A percentile compares a stretch with the other conserved stretches of the same genome.
phyloP scores from a whole-genome alignment of 1,139 yeast species.

The Pichia sp. region DNA sequence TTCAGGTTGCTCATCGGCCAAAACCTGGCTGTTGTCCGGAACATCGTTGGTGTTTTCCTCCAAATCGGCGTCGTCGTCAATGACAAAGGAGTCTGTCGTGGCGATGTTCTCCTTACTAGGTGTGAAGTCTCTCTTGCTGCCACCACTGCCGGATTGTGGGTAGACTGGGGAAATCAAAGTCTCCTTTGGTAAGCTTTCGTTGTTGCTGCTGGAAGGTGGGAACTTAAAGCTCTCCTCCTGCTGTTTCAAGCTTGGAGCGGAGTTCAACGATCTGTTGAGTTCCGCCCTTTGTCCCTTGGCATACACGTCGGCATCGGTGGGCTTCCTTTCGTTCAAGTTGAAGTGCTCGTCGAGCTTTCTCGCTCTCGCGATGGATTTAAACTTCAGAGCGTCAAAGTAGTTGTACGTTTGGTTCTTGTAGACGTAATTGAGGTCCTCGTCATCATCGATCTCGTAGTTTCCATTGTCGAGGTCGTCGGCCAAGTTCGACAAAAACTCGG shows the following conservation, averaged over 20 bases:
- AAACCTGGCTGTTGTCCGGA: slow-evolving; percentile 2
- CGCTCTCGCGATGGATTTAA: slow-evolving; percentile 28
- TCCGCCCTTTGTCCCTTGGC: slow-evolving; percentile 7
- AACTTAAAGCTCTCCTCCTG: neutral
- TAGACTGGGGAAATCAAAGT: slow-evolving; percentile 29
- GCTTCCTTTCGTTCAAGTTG: slow-evolving; percentile 9
- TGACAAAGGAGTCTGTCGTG: slow-evolving; percentile 26
- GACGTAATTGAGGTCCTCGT: slow-evolving; percentile 46
- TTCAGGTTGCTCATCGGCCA: neutral
- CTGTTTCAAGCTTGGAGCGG: slow-evolving; percentile 2
- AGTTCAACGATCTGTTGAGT: neutral
- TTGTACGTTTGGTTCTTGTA: slow-evolving; percentile 45
- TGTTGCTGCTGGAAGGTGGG: neutral
- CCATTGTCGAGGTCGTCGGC: slow-evolving; percentile 52
- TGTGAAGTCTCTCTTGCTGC: slow-evolving; percentile 13
- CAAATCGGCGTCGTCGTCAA: slow-evolving; percentile 26
- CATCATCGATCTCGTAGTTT: slow-evolving; percentile 48
- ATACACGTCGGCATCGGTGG: slow-evolving; percentile 17
- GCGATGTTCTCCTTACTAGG: slow-evolving; percentile 19
- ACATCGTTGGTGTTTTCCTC: slow-evolving; percentile 3
- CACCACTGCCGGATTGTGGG: slow-evolving; percentile 1
- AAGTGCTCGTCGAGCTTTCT: slow-evolving; percentile 17
- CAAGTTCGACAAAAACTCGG: slow-evolving; percentile 48
- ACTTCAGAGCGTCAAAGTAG: slow-evolving; percentile 50
- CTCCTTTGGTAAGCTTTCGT: slow-evolving; percentile 28